Evolutionary conservation across 768 basidiomycete species (phyloP).

Genomic region (Leucocoprinus leucothites): DNA sequence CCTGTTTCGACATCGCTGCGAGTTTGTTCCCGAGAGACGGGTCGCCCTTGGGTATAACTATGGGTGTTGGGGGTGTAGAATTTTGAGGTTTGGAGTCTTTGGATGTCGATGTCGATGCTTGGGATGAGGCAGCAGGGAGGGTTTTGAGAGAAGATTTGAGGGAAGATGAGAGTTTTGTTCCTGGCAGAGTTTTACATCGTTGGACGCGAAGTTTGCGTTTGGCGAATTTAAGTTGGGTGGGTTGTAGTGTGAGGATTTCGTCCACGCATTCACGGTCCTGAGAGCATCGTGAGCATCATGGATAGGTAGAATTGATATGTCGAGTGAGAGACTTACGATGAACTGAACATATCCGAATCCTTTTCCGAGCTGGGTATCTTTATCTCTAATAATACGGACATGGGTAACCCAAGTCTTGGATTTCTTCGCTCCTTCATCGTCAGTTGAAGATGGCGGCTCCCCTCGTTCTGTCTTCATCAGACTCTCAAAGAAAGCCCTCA

Average conservation of each 20-base stretch:
- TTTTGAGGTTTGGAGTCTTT: slow-evolving; percentile 16
- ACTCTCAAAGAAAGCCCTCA: slow-evolving; percentile 84
- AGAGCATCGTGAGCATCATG: not conserved
- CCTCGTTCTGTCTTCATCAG: slow-evolving; percentile 72
- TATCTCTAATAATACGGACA: slow-evolving; percentile 88
- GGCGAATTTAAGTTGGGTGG: slow-evolving; percentile 80
- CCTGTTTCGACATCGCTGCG: slow-evolving; percentile 75
- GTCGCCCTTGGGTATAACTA: slow-evolving; percentile 70
- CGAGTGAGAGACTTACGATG: slow-evolving; percentile 44
- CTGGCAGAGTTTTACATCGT: slow-evolving; percentile 75
- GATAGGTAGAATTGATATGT: not conserved
- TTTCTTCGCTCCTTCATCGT: slow-evolving; percentile 30
- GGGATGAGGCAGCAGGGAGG: slow-evolving; percentile 8
- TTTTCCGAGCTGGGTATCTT: slow-evolving; percentile 90
- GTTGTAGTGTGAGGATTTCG: slow-evolving; percentile 81
- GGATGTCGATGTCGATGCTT: slow-evolving; percentile 3
- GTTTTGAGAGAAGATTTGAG: slow-evolving; percentile 19
- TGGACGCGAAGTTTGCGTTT: slow-evolving; percentile 92
- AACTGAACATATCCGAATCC: slow-evolving; percentile 95
- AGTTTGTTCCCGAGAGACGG: slow-evolving; percentile 78
- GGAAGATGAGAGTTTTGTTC: slow-evolving; percentile 23
- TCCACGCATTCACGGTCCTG: slow-evolving; percentile 93
- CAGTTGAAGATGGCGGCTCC: slow-evolving; percentile 32
- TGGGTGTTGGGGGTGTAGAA: slow-evolving; percentile 16
- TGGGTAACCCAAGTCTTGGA: slow-evolving; percentile 65